Base-by-base conservation (phyloP, 177 flowering plant genomes). In the Tripterygium wilfordii region DNA sequence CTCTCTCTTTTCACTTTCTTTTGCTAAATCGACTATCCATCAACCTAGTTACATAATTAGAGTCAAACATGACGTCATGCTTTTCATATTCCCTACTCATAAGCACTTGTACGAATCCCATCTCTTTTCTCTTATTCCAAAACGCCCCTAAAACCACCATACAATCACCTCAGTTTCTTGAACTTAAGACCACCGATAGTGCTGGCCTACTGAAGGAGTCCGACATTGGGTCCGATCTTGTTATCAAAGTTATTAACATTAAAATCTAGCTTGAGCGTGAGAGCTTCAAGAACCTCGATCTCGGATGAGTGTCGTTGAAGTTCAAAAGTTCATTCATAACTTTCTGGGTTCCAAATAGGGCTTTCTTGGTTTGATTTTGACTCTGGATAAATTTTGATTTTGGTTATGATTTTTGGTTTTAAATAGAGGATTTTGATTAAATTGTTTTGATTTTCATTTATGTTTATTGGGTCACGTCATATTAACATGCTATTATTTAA, bases 201-300 rank as follows among this genome's bases (percentile, higher is more conserved):
- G 74, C 88, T 9, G 95, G 92, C 1, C 54, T 82, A 28, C 65
- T 85, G 10, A 78, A 79, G 45, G 96, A 91, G 57, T 80, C 98
- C 23, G 95, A 85, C 49, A 82, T 70, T 49, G 96, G 96, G 12
- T 78, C 96, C 8, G 94, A 92, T 63, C 80, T 92, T 1, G 89
- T 92, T 0, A 80, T 88, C 44, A 96, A 78, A 2, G 91, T 92
- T 2, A 56, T 92, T 15, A 96, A 92, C 43, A 88, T 96, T 0
- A 96, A 96, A 15, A 80, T 92, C 55, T 88, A 89, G 91, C 98
- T 96, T 0, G 96, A 88, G 63, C 48, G 85, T 8, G 56, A 64
- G 58, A 88, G 96, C 68, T 86, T 92, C 57, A 51, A 69, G 26
- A 95, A 86, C 54, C 61, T 67, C 0, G 80, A 67, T 17, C 66